A percentile compares a stretch with the other conserved stretches of the same genome.
These are phyloP conservation scores for Penicillium longicatenatum DNA, from an alignment of 495 filamentous ascomycete species.

Conservation along the genomic window DNA sequence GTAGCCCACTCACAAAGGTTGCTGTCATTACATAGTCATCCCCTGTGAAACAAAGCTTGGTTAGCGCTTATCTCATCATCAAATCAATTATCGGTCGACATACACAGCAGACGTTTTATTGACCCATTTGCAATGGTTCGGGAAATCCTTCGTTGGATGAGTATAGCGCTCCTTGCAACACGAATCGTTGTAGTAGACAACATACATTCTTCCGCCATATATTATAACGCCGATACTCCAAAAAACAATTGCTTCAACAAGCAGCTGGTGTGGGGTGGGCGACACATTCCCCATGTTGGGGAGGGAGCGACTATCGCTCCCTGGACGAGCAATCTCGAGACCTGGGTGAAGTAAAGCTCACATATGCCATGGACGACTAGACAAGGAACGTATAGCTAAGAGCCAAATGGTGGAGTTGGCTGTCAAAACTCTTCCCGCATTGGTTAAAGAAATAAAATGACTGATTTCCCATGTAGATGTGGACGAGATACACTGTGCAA, in stretches of 20 bases:
- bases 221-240: constrained; percentile 37
- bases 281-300: constrained; percentile 38
- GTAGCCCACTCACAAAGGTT: constrained; percentile 45
- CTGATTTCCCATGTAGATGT: neutral
- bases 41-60: constrained; percentile 17
- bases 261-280: constrained; percentile 34
- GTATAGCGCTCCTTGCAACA: neutral
- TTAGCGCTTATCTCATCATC: neutral
- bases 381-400: neutral
- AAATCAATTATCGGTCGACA: constrained; percentile 14
- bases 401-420: neutral
- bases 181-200: neutral
- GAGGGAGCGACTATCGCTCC: constrained; percentile 7
- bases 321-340: neutral
- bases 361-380: neutral
- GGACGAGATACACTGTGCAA: neutral
- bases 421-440: neutral
- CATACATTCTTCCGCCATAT: constrained; percentile 38
- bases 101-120: constrained; percentile 38
- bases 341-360: neutral
- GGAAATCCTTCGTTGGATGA: constrained; percentile 27
- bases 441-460: neutral
- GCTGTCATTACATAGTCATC: constrained; percentile 61
- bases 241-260: constrained; percentile 36
- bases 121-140: constrained; percentile 37